Percentiles rank a stretch among this genome's conserved stretches.
These are phyloP conservation scores for Trichoderma harzianum DNA, from an alignment of 2,329 filamentous ascomycete genomes.

Conservation along the genomic window DNA sequence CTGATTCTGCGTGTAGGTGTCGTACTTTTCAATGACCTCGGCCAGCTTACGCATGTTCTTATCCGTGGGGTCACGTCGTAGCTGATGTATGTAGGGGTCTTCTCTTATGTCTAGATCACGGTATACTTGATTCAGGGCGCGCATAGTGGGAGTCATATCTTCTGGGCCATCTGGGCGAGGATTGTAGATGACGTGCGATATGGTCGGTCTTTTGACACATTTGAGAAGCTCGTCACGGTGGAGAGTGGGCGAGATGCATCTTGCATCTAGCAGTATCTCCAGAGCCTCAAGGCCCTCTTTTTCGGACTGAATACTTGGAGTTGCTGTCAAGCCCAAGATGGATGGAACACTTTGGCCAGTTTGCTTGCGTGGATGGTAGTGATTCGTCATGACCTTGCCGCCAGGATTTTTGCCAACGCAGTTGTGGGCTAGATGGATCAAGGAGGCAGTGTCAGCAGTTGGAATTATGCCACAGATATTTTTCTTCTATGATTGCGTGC, in stretches of 20 bases:
- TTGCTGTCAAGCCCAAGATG: constrained; percentile 78
- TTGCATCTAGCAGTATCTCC: constrained; percentile 67
- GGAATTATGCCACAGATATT: no score
- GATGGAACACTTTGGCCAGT: constrained; percentile 49
- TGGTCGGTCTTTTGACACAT: constrained; percentile 62
- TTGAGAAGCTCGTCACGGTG: constrained; percentile 68
- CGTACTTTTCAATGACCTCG: constrained; percentile 39
- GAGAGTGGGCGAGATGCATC: constrained; percentile 64
- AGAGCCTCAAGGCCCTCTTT: constrained; percentile 55
- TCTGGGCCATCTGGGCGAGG: not conserved
- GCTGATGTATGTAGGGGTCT: constrained; percentile 57
- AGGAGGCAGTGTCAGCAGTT: not conserved
- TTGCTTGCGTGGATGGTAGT: constrained; percentile 56
- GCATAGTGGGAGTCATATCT: constrained; percentile 38
- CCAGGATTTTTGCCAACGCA: constrained; percentile 63
- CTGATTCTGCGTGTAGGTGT: constrained; percentile 54
- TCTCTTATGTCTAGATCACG: constrained; percentile 50
- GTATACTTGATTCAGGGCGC: constrained; percentile 41
- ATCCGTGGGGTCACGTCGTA: constrained; percentile 42
- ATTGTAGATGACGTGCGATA: constrained; percentile 40
- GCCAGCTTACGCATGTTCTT: constrained; percentile 38
- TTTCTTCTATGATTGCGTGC: not conserved
- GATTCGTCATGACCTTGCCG: constrained; percentile 67
- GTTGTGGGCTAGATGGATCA: constrained; percentile 61
- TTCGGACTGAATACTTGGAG: constrained; percentile 64